Conservation (phyloP, 2,329 filamentous ascomycete species). For the Aureobasidium sp. region DNA sequence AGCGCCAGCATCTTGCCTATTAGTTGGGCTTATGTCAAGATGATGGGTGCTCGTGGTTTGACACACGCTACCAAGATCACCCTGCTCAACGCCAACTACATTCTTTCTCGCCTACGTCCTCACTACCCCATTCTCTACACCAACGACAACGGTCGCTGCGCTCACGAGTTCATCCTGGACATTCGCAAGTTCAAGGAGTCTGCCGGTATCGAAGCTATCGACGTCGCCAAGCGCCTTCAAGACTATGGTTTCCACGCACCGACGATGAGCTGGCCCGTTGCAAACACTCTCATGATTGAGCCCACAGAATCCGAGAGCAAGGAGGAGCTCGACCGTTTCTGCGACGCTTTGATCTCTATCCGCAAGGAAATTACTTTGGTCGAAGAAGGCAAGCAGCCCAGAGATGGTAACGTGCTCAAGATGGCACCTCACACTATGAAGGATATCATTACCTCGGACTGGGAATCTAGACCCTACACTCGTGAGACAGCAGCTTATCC, state of each 20-base stretch:
- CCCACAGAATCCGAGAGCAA: conserved; percentile 91
- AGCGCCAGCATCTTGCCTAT: conserved; percentile 90
- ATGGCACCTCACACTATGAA: conserved; percentile 79
- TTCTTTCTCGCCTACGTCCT: conserved; percentile 74
- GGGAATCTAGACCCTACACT: conserved; percentile 73
- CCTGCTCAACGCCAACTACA: conserved; percentile 95
- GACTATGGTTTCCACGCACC: conserved; percentile 97
- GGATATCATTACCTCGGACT: conserved; percentile 67
- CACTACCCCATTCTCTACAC: conserved; percentile 93
- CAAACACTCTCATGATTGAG: conserved; percentile 96
- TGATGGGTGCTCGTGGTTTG: conserved; percentile 80
- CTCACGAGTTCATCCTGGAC: conserved; percentile 96
- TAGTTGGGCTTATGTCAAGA: conserved; percentile 88
- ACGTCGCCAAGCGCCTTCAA: conserved; percentile 92
- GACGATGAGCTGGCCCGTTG: conserved; percentile 94
- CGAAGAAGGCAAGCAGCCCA: conserved; percentile 68
- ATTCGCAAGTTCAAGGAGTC: conserved; percentile 75
- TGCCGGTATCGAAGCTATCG: conserved; percentile 80
- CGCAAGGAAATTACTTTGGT: conserved; percentile 75
- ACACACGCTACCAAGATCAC: conserved; percentile 87
- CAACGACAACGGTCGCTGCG: conserved; percentile 78
- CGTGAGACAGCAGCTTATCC: conserved; percentile 83
- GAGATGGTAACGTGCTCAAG: conserved; percentile 75
- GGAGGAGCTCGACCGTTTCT: conserved; percentile 87
- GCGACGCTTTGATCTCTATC: conserved; percentile 81